Conservation (phyloP, 2,329 filamentous ascomycete species). For the Aureobasidium musti region DNA sequence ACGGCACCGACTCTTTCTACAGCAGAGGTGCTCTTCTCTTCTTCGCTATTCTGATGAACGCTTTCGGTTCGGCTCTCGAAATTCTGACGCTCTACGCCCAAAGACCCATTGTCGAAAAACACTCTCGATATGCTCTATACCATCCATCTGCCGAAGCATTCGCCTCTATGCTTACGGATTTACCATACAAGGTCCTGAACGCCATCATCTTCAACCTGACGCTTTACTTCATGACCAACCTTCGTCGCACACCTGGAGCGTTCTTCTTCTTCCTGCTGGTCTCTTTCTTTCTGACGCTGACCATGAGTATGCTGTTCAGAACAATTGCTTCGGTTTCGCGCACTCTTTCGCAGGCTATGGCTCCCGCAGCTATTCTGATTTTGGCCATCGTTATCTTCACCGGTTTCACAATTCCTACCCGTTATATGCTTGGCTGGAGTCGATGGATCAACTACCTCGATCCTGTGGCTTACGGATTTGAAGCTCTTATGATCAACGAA, state of each 20-base stretch:
- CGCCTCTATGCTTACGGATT: slow-evolving; percentile 79
- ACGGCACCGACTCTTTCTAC: slow-evolving; percentile 72
- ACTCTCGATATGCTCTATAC: slow-evolving; percentile 81
- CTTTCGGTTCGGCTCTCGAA: slow-evolving; percentile 77
- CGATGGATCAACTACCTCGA: slow-evolving; percentile 81
- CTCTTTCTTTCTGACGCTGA: slow-evolving; percentile 69
- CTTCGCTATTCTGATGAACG: slow-evolving; percentile 85
- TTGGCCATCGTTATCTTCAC: slow-evolving; percentile 68
- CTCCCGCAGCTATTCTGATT: slow-evolving; percentile 60
- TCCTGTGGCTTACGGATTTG: slow-evolving; percentile 77
- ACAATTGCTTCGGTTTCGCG: slow-evolving; percentile 75
- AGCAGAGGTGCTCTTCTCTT: slow-evolving; percentile 78
- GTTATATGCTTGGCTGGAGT: slow-evolving; percentile 76
- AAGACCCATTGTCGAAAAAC: slow-evolving; percentile 90
- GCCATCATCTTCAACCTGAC: slow-evolving; percentile 74
- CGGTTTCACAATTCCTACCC: slow-evolving; percentile 60
- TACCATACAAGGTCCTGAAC: slow-evolving; percentile 81
- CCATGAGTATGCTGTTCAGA: slow-evolving; percentile 86
- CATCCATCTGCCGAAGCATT: slow-evolving; percentile 88
- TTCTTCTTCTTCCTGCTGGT: slow-evolving; percentile 88
- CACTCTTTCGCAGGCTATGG: slow-evolving; percentile 61
- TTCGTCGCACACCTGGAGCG: slow-evolving; percentile 69
- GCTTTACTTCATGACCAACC: slow-evolving; percentile 84
- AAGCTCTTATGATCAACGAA: slow-evolving; percentile 72
- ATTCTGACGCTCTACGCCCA: slow-evolving; percentile 85